phyloP scores from a whole-genome alignment of 2,329 filamentous ascomycete genomes.

The Calonectria pseudoreteaudii region DNA sequence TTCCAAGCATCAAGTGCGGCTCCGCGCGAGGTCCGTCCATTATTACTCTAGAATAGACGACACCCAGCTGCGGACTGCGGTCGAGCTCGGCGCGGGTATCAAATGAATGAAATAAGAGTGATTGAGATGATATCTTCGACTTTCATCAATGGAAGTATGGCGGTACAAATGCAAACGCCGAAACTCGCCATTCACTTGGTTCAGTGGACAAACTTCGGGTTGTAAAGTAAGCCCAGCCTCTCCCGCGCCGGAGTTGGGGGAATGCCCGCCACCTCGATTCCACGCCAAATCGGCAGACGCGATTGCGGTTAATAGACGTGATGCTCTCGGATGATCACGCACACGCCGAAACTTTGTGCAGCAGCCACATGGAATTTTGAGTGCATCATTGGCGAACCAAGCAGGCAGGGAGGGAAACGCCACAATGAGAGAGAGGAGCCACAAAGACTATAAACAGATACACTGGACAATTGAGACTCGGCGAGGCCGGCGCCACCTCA shows the following conservation, averaged over 20 bases:
- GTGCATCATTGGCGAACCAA: background rate
- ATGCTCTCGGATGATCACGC: background rate
- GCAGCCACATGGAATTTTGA: background rate
- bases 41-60: background rate
- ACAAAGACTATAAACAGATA: background rate
- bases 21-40: background rate
- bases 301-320: background rate
- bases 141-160: background rate
- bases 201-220: background rate
- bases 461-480: background rate
- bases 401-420: background rate
- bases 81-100: background rate
- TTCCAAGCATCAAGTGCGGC: background rate
- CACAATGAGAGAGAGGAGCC: background rate
- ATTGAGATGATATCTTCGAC: background rate
- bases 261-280: background rate
- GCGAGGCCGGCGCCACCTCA: background rate
- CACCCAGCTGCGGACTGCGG: background rate
- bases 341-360: background rate
- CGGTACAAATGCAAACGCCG: background rate
- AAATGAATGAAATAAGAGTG: background rate
- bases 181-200: background rate
- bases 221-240: background rate
- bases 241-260: background rate
- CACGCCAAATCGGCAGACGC: background rate